These are phyloP conservation scores for Zygosaccharomyces sapae DNA, from an alignment of 1,139 yeast species.

Conservation along the genomic window DNA sequence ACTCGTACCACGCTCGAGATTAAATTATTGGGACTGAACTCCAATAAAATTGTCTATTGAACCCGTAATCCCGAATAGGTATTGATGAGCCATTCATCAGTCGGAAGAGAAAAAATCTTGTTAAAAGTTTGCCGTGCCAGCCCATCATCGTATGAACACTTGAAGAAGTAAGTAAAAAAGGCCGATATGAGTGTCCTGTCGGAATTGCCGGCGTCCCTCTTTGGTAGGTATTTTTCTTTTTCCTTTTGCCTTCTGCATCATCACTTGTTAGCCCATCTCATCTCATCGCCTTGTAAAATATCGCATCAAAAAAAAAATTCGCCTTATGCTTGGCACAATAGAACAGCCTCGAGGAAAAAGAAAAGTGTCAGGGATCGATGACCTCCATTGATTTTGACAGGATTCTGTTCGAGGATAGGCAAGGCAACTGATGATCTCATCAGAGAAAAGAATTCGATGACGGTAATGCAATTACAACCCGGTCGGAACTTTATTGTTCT, in stretches of 20 bases:
- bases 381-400: neutral
- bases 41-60: too few species aligned
- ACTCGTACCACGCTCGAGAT: too few species aligned
- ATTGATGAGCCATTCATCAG: neutral
- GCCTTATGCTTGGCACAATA: neutral
- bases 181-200: neutral
- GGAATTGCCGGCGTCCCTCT: neutral
- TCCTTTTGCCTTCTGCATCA: neutral
- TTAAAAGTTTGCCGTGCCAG: neutral
- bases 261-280: neutral
- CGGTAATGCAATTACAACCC: too few species aligned
- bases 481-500: too few species aligned
- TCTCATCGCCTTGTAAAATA: slow-evolving; percentile 1
- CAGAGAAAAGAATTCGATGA: too few species aligned
- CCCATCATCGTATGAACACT: too few species aligned
- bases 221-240: too few species aligned
- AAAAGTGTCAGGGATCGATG: neutral
- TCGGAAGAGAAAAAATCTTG: neutral
- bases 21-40: too few species aligned
- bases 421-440: too few species aligned
- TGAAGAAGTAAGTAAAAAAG: too few species aligned
- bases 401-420: neutral
- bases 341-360: neutral
- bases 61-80: neutral
- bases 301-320: slow-evolving; percentile 1